Evolutionary conservation across 108 stramenopile genomes (phyloP).

Genomic region (Fragilariopsis cylindrus): DNA sequence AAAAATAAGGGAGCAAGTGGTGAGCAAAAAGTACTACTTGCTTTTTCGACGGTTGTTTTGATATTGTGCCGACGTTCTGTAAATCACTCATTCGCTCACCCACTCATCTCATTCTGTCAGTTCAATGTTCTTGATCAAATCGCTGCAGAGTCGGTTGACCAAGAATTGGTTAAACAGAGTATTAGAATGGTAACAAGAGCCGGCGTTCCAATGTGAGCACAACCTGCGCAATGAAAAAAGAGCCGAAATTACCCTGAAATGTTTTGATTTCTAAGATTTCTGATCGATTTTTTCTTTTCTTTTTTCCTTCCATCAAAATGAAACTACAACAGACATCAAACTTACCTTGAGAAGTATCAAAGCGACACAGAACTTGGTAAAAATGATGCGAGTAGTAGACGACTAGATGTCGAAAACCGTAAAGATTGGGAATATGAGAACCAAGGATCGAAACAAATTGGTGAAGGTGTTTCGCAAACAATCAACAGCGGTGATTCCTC

Average conservation of each 20-base stretch:
- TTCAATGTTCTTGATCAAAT: conserved; percentile 70
- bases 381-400: conserved; percentile 38
- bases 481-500: conserved; percentile 21
- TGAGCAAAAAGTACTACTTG: not conserved
- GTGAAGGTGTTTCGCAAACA: not conserved
- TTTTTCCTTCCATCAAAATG: conserved; percentile 5
- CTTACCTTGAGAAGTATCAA: conserved; percentile 24
- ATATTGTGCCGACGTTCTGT: not conserved
- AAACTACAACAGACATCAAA: conserved; percentile 16
- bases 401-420: conserved; percentile 46
- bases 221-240: conserved; percentile 20
- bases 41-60: not conserved
- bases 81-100: not conserved
- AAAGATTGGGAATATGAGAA: conserved; percentile 58
- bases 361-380: conserved; percentile 30
- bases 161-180: conserved; percentile 31
- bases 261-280: not conserved
- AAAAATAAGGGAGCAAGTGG: conserved; percentile 37
- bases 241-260: not conserved
- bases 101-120: conserved; percentile 24
- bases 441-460: conserved; percentile 1
- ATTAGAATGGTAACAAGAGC: conserved; percentile 65
- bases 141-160: conserved; percentile 44
- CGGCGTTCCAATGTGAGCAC: conserved; percentile 54
- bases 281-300: conserved; percentile 5